Base-by-base conservation (phyloP, 2,329 filamentous ascomycete genomes). In the Apiospora aurea region DNA sequence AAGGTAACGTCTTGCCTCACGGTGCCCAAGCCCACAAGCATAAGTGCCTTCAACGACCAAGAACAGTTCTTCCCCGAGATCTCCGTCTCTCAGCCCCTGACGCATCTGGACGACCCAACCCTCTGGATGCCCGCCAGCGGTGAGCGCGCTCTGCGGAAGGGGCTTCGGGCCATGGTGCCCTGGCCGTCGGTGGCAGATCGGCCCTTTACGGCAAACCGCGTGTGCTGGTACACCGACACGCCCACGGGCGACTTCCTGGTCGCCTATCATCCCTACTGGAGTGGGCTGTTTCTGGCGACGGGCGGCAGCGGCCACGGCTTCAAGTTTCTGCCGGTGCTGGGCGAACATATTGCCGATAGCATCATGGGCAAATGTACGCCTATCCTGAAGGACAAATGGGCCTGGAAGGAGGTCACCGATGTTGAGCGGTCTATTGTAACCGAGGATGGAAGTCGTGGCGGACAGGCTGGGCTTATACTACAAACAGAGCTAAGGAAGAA, bases 141-240 rank as follows among this genome's bases (percentile, higher is more conserved):
- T 51, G 87, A 91, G 73, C 78, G 82, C 29, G 89, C 88, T 34
- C 88, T 94, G 75, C 88, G 92, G 34, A 81, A 83, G 1, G 92
- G 88, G 1, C 82, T 95, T 38, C 83, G 81, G 16, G 85, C 90
- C 72, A 87, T 93, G 76, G 84, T 93, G 5, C 90, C 92, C 1
- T 78, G 86, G 73, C 82, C 82, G 8, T 84, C 85, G 13, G 84
- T 93, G 24, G 85, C 85, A 69, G 84, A 87, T 34, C 85, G 92
- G 38, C 88, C 89, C 1, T 94, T 93, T 83, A 82, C 82, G 72
- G 83, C 85, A 70, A 92, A 90, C 1, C 85, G 91, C 34, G 82
- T 94, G 70, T 94, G 92, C 83, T 94, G 92, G 92, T 94, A 94
- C 79, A 90, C 90, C 6, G 92, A 94, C 82, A 94, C 92, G 76